These are phyloP conservation scores for Echites panduratus DNA, from an alignment of 257 asterid species.

Conservation along the genomic window DNA sequence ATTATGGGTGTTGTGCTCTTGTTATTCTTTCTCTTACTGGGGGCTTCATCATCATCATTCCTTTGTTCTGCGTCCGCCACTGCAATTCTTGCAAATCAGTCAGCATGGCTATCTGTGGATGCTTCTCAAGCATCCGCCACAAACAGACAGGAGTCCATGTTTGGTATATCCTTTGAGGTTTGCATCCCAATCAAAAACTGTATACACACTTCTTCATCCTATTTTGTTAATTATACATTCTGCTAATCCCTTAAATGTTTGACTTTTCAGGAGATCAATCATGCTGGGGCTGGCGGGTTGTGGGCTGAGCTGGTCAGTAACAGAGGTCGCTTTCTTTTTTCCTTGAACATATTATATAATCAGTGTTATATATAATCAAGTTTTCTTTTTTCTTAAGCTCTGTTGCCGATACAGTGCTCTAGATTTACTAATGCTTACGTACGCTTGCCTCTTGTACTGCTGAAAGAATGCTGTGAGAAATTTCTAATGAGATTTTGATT, in stretches of 20 bases:
- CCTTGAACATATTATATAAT: not conserved
- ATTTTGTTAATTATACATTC: too few species aligned
- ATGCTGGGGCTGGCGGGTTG: conserved; percentile 98
- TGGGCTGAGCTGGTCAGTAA: conserved; percentile 96
- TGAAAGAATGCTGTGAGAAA: too few species aligned
- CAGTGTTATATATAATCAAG: too few species aligned
- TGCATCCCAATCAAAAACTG: conserved; percentile 2
- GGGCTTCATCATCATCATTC: conserved; percentile 14
- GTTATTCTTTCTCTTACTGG: conserved; percentile 26
- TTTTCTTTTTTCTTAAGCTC: not conserved
- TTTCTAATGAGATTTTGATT: conserved; percentile 7
- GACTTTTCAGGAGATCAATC: conserved; percentile 76
- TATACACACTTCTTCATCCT: too few species aligned
- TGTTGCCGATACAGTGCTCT: not conserved
- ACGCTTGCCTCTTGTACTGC: too few species aligned
- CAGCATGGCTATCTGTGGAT: conserved; percentile 49
- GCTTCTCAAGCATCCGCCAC: conserved; percentile 51
- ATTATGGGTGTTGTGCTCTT: conserved; percentile 21
- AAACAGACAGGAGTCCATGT: conserved; percentile 51
- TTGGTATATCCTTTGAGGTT: conserved; percentile 91
- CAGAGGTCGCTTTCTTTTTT: conserved; percentile 50
- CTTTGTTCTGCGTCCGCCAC: conserved; percentile 48
- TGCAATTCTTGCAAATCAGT: conserved; percentile 45
- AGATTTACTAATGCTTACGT: not conserved
- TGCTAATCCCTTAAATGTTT: not conserved